phyloP scores from a whole-genome alignment of 805 yeast genomes.

The Schwanniomyces yamadae region DNA sequence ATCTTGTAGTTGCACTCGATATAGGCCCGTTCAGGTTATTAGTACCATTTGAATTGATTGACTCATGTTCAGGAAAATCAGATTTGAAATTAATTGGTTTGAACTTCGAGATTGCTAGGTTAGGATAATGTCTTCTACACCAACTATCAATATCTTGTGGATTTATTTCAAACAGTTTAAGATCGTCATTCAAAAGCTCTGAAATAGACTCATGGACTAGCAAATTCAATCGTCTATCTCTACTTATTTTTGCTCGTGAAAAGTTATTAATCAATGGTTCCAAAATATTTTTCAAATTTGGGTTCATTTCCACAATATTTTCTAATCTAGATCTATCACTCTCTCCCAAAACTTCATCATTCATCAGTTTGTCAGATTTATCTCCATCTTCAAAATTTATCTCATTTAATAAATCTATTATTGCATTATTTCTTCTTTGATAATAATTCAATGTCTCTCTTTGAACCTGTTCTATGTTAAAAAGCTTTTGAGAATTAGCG shows the following conservation, averaged over 20 bases:
- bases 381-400: neutral
- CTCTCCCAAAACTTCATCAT: conserved; percentile 4
- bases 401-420: conserved; percentile 25
- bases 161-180: conserved; percentile 32
- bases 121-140: conserved; percentile 36
- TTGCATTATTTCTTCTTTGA: conserved; percentile 37
- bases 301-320: conserved; percentile 21
- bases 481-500: conserved; percentile 24
- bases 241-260: conserved; percentile 13
- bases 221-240: conserved; percentile 23
- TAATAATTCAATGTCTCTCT: conserved; percentile 33
- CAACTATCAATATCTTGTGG: conserved; percentile 41
- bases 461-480: conserved; percentile 32
- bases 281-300: conserved; percentile 17
- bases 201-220: conserved; percentile 36
- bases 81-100: conserved; percentile 24
- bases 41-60: neutral
- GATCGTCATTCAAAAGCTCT: conserved; percentile 38
- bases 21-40: no score
- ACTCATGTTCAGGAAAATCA: neutral
- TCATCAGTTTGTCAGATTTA: neutral
- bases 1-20: no score
- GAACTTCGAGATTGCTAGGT: conserved; percentile 34
- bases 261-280: conserved; percentile 15
- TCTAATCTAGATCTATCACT: conserved; percentile 18